A percentile compares a stretch with the other conserved stretches of the same genome.
Evolutionary conservation across 768 basidiomycete genomes (phyloP).

Genomic region (Boletus insuetus): DNA sequence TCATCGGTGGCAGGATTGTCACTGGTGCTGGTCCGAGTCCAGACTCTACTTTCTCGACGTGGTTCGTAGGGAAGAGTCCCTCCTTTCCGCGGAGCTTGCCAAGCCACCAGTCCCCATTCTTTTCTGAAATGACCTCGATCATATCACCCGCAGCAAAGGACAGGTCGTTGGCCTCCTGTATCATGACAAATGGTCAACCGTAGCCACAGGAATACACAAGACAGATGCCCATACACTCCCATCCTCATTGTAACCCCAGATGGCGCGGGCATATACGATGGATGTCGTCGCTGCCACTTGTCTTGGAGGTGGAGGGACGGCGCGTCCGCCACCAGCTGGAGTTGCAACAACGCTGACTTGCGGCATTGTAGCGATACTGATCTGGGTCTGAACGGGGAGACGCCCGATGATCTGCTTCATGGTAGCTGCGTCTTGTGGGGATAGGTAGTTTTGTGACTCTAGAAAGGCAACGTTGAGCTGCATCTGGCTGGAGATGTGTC

Average conservation of each 20-base stretch:
- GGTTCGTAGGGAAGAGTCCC: conserved; percentile 76
- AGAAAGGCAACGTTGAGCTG: conserved; percentile 58
- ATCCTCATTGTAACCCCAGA: conserved; percentile 68
- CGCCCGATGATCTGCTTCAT: conserved; percentile 46
- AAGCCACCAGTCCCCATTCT: conserved; percentile 87
- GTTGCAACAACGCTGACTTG: conserved; percentile 7
- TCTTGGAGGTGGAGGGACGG: conserved; percentile 17
- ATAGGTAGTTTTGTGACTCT: conserved; percentile 51
- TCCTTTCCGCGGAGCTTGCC: conserved; percentile 61
- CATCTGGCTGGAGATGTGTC: conserved; percentile 57
- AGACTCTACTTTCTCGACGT: conserved; percentile 57
- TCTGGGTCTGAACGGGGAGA: conserved; percentile 33
- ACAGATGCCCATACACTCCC: conserved; percentile 39
- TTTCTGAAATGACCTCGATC: conserved; percentile 76
- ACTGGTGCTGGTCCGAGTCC: neutral
- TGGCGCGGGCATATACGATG: conserved; percentile 44
- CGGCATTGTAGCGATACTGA: conserved; percentile 9
- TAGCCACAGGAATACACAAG: neutral
- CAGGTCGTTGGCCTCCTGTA: conserved; percentile 75
- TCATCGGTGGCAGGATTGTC: no score
- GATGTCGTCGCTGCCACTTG: conserved; percentile 6
- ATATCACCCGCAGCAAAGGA: conserved; percentile 73
- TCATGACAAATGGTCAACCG: conserved; percentile 3
- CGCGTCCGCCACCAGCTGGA: conserved; percentile 5
- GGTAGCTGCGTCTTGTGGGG: conserved; percentile 42